These are phyloP conservation scores for Pneumocystis murina DNA, from an alignment of 1,139 yeast genomes.

Conservation along the genomic window DNA sequence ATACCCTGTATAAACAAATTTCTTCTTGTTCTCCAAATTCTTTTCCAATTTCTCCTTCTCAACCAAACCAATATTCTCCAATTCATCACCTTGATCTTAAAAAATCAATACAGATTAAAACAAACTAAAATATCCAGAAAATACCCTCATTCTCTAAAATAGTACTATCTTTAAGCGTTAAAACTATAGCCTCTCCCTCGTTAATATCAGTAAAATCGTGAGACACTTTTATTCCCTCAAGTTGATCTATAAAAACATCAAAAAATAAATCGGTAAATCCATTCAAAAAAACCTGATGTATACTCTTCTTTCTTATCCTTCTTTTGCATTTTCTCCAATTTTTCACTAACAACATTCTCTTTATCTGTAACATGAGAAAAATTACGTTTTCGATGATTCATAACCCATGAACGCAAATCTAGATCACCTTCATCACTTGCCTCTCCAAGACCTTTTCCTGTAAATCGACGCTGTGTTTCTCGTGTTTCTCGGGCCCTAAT, in stretches of 20 bases:
- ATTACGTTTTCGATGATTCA: constrained; percentile 10
- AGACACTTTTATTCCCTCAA: constrained; percentile 31
- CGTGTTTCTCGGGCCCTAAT: constrained; percentile 16
- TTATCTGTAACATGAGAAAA: constrained; percentile 2
- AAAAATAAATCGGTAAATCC: constrained; percentile 19
- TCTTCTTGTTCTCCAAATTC: constrained; percentile 20
- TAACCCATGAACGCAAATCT: constrained; percentile 17
- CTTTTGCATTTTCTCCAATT: background rate
- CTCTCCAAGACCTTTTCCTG: constrained; percentile 22
- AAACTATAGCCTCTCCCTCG: constrained; percentile 35
- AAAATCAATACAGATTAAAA: background rate
- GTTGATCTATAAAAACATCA: constrained; percentile 10
- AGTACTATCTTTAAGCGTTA: constrained; percentile 50
- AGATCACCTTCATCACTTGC: constrained; percentile 18
- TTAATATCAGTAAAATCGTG: constrained; percentile 33
- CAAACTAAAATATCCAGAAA: background rate
- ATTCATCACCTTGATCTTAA: constrained; percentile 24
- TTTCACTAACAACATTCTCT: background rate
- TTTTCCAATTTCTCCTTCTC: constrained; percentile 24
- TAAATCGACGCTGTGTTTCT: constrained; percentile 17
- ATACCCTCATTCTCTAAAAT: constrained; percentile 35
- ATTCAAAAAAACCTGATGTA: constrained; percentile 11
- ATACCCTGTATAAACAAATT: constrained; percentile 12
- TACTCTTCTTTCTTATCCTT: constrained; percentile 14
- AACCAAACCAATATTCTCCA: constrained; percentile 34